Evolutionary conservation across 306 rosid genomes (phyloP), one percentile per base, ranked within the genome.

Genomic region (Casuarina glauca): DNA sequence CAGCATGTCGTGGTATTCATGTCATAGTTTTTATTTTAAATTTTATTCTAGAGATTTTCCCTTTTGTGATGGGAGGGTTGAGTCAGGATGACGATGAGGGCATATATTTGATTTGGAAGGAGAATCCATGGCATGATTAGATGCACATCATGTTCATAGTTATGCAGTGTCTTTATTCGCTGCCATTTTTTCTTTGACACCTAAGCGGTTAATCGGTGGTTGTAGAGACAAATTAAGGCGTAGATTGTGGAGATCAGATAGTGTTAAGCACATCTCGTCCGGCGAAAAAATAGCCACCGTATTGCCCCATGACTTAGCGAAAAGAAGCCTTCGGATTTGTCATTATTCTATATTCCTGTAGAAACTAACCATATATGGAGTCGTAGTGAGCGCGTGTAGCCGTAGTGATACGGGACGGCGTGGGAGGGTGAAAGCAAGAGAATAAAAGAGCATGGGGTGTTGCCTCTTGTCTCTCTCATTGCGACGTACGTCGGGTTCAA

Each of bases 141-240:
- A 52, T 53, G 74, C 80, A 76, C 66, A 64, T 76, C 53, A 51
- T 52, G 20, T 15, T 17, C 16, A 12, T 57, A 19, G n/a, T 3
- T 19, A 13, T 5, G n/a, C 35, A 15, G 8, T 12, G 39, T 12
- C 64, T 58, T 61, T 61, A 7, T 61, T 67, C 35, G 39, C 69
- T 63, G 43, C 20, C 17, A 15, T 36, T 16, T 41, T n/a, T 17
- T 67, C 15, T 41, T 17, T 11, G 50, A 67, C 36, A 9, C 32
- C 6, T 42, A 6, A 46, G 71, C 42, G 71, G 42, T 42, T 17
- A 67, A 16, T 67, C 13, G 50, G 50, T n/a, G 1, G 10, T 42
- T 67, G 41, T 42, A 19, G 67, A 13, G 72, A 61, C 58, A 35
- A 42, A 74, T 78, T 51, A 3, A 43, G 82, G 82, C 85, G 85